Evolutionary conservation across 225 moss, liverwort and hornwort species (phyloP).

Genomic region (Marchantia polymorpha): DNA sequence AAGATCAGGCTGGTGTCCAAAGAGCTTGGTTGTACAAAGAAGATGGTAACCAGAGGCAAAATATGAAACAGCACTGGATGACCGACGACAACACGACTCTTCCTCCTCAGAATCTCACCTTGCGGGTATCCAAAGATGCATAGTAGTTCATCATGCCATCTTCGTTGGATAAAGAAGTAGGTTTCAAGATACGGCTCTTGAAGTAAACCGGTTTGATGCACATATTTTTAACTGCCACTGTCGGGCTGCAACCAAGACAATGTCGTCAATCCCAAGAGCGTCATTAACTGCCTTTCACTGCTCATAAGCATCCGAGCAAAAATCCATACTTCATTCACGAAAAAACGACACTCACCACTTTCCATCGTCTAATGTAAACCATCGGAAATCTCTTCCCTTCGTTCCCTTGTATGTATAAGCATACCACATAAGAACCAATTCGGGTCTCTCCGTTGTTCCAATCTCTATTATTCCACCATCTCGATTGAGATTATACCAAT

Average conservation of each 20-base stretch:
- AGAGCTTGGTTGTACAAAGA: too few relatives aligned
- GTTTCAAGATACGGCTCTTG: conserved; percentile 41
- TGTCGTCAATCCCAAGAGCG: too few relatives aligned
- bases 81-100: too few relatives aligned
- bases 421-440: conserved; percentile 63
- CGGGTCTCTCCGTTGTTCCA: conserved; percentile 55
- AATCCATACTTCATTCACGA: background rate
- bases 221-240: conserved; percentile 50
- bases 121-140: conserved; percentile 53
- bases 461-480: conserved; percentile 64
- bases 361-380: conserved; percentile 64
- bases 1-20: too few relatives aligned
- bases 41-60: background rate
- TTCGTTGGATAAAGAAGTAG: conserved; percentile 24
- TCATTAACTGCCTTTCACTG: background rate
- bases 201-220: conserved; percentile 84
- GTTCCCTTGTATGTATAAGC: conserved; percentile 59
- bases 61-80: too few relatives aligned
- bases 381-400: conserved; percentile 74
- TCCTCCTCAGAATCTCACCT: conserved; percentile 41
- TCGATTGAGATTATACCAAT: conserved; percentile 68
- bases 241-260: conserved; percentile 50
- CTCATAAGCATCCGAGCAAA: background rate
- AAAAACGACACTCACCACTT: conserved; percentile 54
- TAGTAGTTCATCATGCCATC: conserved; percentile 45